phyloP scores from a whole-genome alignment of 139 green algal genomes.

The Chlorella sp. region DNA sequence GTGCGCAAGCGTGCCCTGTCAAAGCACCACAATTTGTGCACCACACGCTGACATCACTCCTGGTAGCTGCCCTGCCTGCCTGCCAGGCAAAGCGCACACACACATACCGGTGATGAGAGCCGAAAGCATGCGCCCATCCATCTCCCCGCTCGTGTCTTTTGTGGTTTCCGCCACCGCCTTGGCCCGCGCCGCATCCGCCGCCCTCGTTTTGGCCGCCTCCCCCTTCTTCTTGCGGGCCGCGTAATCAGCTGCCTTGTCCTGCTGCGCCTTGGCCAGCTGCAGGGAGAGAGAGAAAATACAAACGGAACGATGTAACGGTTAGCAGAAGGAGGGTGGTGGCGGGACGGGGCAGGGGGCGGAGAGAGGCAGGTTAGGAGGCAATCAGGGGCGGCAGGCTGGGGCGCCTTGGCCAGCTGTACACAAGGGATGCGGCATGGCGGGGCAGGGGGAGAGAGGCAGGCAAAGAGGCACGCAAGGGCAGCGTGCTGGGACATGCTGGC shows the following conservation, averaged over 20 bases:
- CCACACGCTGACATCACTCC: not conserved
- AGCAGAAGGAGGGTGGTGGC: not conserved
- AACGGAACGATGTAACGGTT: not conserved
- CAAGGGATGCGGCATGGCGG: too few relatives aligned
- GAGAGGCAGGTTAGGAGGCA: not conserved
- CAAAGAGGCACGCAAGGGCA: not conserved
- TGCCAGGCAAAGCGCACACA: too few relatives aligned
- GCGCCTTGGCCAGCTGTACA: too few relatives aligned
- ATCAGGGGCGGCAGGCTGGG: too few relatives aligned
- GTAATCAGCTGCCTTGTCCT: slow-evolving; percentile 39
- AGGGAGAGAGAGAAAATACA: too few relatives aligned
- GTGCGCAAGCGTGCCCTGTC: too few relatives aligned
- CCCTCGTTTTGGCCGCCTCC: slow-evolving; percentile 25
- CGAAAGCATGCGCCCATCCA: slow-evolving; percentile 79
- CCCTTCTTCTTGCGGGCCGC: slow-evolving; percentile 3
- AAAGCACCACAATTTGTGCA: not conserved
- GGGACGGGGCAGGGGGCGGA: not conserved
- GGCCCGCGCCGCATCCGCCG: slow-evolving; percentile 8
- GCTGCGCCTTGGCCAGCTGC: slow-evolving; percentile 38
- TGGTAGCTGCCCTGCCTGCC: too few relatives aligned
- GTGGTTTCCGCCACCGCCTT: not conserved
- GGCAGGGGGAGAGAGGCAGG: too few relatives aligned
- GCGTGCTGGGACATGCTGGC: too few relatives aligned
- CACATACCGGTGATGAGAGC: slow-evolving; percentile 76
- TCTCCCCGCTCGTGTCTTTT: slow-evolving; percentile 39